Evolutionary conservation across 371 early-diverging fungal genomes (phyloP), one percentile per base, ranked within the genome.

Genomic region (Mucor sp.): DNA sequence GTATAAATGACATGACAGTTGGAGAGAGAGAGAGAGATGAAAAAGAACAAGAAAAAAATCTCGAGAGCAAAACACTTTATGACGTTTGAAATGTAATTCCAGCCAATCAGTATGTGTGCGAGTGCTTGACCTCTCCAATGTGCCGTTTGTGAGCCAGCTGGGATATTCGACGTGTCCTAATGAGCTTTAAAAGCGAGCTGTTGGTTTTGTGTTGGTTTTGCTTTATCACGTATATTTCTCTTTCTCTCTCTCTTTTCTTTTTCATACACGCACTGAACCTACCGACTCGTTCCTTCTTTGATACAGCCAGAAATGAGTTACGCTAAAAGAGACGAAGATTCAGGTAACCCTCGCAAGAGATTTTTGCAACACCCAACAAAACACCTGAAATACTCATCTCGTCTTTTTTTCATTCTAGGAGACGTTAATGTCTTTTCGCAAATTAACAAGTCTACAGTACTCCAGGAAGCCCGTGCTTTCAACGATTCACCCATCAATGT

Each of bases 381-480:
- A 21, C 37, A 27, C 14, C 41, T 41, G 17, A 17, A 41, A 17
- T 41, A 53, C 53, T 53, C 53, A 53, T 53, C 25, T 53, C 27
- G 53, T 14, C 12, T 53, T 12, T 21, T 61, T 61, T 19, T 53
- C 12, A 2, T 27, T 60, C 1, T 61, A 80, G 81, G 78, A 43
- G 86, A 86, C 47, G 63, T 79, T 58, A 85, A 84, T 39, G 50
- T 87, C 19, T 82, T 87, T 66, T 83, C 81, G 65, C 86, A 88
- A 74, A 83, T 97, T 68, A 97, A 99, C 87, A 96, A 96, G 77
- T 90, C 95, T 59, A 88, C 90, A 17, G 96, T 97, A 32, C 84
- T 99, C 63, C 99, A 97, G 82, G 98, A 99, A 79, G 95, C 98
- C 39, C 92, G 97, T 66, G 92, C 92, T 17, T 98, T 99, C 84